phyloP scores from a whole-genome alignment of 768 basidiomycete species.

The Tremella yokohamensis region DNA sequence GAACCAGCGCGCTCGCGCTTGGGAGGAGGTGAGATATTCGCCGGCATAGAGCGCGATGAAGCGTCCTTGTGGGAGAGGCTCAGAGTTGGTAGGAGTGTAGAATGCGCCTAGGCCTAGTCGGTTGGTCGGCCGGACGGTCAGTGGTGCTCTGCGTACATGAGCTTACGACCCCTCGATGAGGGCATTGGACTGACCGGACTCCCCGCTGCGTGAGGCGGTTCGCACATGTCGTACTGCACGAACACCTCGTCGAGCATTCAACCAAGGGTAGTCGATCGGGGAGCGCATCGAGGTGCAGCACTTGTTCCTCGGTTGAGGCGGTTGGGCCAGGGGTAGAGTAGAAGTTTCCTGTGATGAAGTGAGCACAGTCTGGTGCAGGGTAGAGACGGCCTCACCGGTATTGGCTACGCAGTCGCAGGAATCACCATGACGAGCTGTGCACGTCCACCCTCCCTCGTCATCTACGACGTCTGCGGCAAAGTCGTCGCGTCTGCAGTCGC shows the following conservation, averaged over 20 bases:
- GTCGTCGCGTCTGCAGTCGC: neutral
- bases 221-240: constrained; percentile 31
- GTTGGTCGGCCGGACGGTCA: constrained; percentile 11
- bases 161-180: too few species aligned
- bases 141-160: constrained; percentile 10
- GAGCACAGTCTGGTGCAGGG: too few species aligned
- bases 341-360: constrained; percentile 32
- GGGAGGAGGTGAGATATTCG: constrained; percentile 38
- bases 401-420: constrained; percentile 35
- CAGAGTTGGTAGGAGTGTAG: constrained; percentile 14
- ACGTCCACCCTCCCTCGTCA: constrained; percentile 12
- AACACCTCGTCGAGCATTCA: constrained; percentile 44
- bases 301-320: neutral
- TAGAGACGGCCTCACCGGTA: constrained; percentile 21
- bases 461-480: constrained; percentile 4
- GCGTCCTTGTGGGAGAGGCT: constrained; percentile 22
- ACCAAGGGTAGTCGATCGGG: constrained; percentile 46
- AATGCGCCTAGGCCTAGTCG: constrained; percentile 43
- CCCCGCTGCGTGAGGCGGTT: constrained; percentile 43
- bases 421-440: constrained; percentile 23
- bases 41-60: constrained; percentile 51
- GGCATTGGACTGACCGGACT: constrained; percentile 25
- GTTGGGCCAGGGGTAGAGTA: constrained; percentile 12
- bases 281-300: constrained; percentile 39
- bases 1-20: constrained; percentile 36